These are phyloP conservation scores for Suillus tomentosus DNA, from an alignment of 768 basidiomycete species.

Conservation along the genomic window DNA sequence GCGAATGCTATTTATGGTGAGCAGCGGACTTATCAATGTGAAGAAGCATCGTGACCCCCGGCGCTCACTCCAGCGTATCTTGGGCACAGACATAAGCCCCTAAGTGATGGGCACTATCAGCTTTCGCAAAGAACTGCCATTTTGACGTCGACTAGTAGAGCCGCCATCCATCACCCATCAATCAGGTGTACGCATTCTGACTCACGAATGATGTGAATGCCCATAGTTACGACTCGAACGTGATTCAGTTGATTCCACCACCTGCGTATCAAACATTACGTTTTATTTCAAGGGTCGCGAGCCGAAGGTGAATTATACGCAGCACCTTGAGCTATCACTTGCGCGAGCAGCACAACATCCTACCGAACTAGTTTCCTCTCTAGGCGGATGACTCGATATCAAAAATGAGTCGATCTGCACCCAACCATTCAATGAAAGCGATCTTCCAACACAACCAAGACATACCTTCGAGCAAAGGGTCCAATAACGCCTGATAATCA, in stretches of 20 bases:
- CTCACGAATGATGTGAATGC: neutral
- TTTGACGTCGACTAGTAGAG: neutral
- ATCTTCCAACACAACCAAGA: neutral
- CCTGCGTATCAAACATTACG: neutral
- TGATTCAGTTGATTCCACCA: constrained; percentile 9
- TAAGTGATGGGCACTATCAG: neutral
- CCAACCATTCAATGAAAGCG: neutral
- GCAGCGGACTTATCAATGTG: neutral
- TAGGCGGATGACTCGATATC: constrained; percentile 22
- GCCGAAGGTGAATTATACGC: neutral
- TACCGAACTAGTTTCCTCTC: neutral
- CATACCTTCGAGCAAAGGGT: constrained; percentile 24
- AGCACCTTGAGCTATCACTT: constrained; percentile 12
- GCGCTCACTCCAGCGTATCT: neutral
- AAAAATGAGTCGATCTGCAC: constrained; percentile 25
- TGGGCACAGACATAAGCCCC: neutral
- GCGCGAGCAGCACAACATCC: neutral
- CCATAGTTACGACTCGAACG: neutral
- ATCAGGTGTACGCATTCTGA: neutral
- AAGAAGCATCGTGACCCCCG: neutral
- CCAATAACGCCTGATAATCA: constrained; percentile 10
- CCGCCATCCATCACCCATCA: too few relatives aligned
- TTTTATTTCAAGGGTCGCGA: neutral
- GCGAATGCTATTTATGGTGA: neutral
- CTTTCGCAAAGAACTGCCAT: neutral